These are phyloP conservation scores for Saturnispora quitensis DNA, from an alignment of 805 yeast genomes.

Conservation along the genomic window DNA sequence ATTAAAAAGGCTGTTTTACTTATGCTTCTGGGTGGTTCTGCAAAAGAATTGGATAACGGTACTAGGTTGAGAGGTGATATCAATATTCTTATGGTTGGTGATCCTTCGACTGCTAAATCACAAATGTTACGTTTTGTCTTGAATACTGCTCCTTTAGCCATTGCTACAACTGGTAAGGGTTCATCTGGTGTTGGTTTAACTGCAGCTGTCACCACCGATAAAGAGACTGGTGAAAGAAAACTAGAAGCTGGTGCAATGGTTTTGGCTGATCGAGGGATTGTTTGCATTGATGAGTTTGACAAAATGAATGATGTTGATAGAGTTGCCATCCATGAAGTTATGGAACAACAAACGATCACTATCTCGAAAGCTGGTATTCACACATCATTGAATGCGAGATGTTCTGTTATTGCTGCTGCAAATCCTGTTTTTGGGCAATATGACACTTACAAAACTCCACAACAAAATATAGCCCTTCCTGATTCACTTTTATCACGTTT, in stretches of 20 bases:
- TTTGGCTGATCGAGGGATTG: conserved; percentile 92
- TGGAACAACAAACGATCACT: conserved; percentile 99
- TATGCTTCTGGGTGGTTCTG: conserved; percentile 89
- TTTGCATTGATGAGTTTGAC: conserved; percentile 98
- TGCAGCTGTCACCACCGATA: conserved; percentile 94
- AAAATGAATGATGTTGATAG: conserved; percentile 96
- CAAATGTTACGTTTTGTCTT: conserved; percentile 90
- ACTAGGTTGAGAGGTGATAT: conserved; percentile 98
- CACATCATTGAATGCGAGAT: conserved; percentile 90
- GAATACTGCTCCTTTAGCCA: conserved; percentile 90
- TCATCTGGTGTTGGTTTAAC: conserved; percentile 99
- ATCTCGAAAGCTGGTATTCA: conserved; percentile 98
- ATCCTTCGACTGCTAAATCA: conserved; percentile 97
- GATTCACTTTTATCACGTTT: conserved; percentile 95
- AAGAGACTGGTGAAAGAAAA: conserved; percentile 93
- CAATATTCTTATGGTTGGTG: conserved; percentile 94
- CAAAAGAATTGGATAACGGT: conserved; percentile 88
- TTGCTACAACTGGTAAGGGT: conserved; percentile 98
- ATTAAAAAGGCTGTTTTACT: conserved; percentile 86
- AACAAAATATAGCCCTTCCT: conserved; percentile 91
- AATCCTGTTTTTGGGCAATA: conserved; percentile 96
- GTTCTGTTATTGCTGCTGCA: conserved; percentile 96
- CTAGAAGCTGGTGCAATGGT: conserved; percentile 99
- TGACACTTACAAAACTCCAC: conserved; percentile 92
- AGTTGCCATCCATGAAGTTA: conserved; percentile 97